phyloP scores from a whole-genome alignment of 2,329 filamentous ascomycete genomes.

The Dryadomyces sulphureus region DNA sequence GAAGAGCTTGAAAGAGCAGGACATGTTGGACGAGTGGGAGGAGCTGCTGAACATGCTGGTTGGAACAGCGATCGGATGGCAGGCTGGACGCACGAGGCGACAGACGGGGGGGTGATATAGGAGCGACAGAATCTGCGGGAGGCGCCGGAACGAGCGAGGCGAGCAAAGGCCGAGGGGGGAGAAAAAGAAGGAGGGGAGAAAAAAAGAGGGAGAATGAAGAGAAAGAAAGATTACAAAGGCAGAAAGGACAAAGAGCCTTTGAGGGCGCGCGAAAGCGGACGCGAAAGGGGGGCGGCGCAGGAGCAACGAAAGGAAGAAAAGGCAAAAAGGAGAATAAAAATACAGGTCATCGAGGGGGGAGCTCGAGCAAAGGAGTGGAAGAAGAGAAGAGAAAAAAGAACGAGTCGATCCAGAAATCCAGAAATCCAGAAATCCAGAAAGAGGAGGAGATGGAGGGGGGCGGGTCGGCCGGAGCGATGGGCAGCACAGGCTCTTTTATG shows the following conservation, averaged over 20 bases:
- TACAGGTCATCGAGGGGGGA: too few species aligned
- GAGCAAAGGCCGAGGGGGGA: too few species aligned
- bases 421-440: too few species aligned
- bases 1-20: conserved; percentile 26
- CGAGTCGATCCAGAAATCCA: neutral
- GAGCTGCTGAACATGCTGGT: neutral
- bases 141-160: too few species aligned
- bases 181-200: neutral
- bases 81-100: too few species aligned
- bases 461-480: too few species aligned
- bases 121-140: too few species aligned
- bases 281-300: neutral
- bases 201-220: neutral
- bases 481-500: too few species aligned
- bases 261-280: neutral
- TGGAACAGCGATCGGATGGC: neutral
- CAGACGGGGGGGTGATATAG: too few species aligned
- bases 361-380: too few species aligned
- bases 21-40: neutral
- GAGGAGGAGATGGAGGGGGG: too few species aligned
- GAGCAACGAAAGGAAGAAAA: neutral
- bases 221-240: neutral
- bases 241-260: neutral
- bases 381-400: neutral
- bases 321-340: neutral